These are phyloP conservation scores for Vanrija humicola DNA, from an alignment of 1,284 basidiomycete genomes.

Conservation along the genomic window DNA sequence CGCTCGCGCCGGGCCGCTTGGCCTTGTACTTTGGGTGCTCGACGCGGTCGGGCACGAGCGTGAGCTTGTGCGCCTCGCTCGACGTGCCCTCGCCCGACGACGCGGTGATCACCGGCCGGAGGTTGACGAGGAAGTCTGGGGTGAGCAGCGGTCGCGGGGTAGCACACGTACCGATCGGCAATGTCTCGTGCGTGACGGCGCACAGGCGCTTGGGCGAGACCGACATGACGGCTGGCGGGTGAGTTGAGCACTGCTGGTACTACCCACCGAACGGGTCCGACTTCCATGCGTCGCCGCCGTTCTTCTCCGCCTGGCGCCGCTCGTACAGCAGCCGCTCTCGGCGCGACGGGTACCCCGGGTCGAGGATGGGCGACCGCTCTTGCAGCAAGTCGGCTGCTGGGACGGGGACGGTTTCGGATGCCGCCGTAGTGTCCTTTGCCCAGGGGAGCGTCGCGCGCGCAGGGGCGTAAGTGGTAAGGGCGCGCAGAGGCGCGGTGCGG, in stretches of 20 bases:
- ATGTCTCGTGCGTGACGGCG: not conserved
- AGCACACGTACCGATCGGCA: conserved; percentile 9
- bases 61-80: not conserved
- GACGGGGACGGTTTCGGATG: too few relatives aligned
- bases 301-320: not conserved
- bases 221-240: conserved; percentile 9
- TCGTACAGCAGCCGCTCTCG: not conserved
- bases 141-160: not conserved
- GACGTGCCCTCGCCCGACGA: not conserved
- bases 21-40: conserved; percentile 4
- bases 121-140: conserved; percentile 19
- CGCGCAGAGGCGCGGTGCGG: too few relatives aligned
- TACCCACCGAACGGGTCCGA: not conserved
- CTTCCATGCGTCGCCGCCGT: not conserved
- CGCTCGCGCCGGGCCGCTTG: conserved; percentile 6
- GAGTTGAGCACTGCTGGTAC: not conserved
- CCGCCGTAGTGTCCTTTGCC: too few relatives aligned
- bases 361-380: conserved; percentile 4
- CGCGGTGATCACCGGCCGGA: conserved; percentile 1
- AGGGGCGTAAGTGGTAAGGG: too few relatives aligned
- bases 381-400: not conserved
- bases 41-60: conserved; percentile 16
- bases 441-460: too few relatives aligned
- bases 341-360: not conserved
- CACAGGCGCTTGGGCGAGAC: conserved; percentile 11